Evolutionary conservation across 2,329 filamentous ascomycete species (phyloP), one percentile per base, ranked within the genome.

Genomic region (Mycosphaerella arachidis): DNA sequence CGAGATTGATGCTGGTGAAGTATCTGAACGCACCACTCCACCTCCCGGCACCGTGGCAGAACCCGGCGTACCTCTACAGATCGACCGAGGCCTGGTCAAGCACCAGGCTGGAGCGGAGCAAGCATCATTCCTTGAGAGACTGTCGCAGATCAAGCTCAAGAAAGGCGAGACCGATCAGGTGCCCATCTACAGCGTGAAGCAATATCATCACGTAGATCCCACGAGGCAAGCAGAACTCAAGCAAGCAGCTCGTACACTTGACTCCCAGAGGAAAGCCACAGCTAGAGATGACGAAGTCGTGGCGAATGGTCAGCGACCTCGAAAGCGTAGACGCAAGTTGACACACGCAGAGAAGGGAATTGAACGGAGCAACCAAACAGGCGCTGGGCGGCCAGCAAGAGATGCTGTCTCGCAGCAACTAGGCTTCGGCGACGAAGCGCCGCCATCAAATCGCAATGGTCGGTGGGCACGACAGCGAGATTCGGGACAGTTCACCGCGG

Each of bases 101-200:
- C 60, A 65, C 30, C 43, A 60, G 16, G 60, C 56, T 12, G 59
- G 58, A 6, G 59, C 69, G 27, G 57, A 62, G 2, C 71, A 76
- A 31, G 71, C 71, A 3, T 70, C 69, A 30, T 80, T 80, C 61
- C 67, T 80, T 1, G 72, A 74, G 51, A 70, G 67, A 20, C 59
- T 79, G 16, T 76, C 77, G 24, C 69, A 72, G 16, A 72, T 74
- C 31, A 79, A 79, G 62, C 71, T 70, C 4, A 73, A 72, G 58
- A 73, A 74, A 57, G 77, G 77, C 40, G 77, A 79, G 37, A 65
- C 60, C 1, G 73, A 75, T 57, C 63, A 62, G 4, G 66, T 74
- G 13, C 71, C 72, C 8, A 57, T 71, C 35, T 61, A 65, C 51
- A 64, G 61, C 31, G 63, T 73, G 55, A 67, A 63, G 50, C n/a